Conservation (phyloP, 192 early-diverging fungal species). For the Rhizoclosmatium globosum region DNA sequence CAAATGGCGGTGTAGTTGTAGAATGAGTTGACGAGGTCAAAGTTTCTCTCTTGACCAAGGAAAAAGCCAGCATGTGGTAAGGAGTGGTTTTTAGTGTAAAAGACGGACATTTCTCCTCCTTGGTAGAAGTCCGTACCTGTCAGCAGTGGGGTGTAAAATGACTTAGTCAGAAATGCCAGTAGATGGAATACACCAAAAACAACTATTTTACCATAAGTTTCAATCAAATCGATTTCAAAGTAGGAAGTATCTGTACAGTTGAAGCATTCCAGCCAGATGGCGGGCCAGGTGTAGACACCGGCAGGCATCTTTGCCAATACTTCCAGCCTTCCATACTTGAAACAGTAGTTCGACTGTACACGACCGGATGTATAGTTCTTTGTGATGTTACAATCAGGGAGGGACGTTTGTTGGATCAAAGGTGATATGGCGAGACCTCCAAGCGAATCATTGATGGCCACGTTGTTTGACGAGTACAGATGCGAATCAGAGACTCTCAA, state of each 20-base stretch:
- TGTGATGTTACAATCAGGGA: background rate
- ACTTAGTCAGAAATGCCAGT: too few relatives aligned
- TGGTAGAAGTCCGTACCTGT: background rate
- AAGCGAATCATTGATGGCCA: background rate
- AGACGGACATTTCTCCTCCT: background rate
- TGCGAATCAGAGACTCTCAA: background rate
- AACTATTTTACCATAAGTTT: background rate
- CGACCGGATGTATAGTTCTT: background rate
- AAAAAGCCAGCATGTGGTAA: background rate
- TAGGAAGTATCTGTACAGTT: slow-evolving; percentile 8
- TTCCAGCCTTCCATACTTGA: background rate
- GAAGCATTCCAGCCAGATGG: slow-evolving; percentile 21
- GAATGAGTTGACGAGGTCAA: background rate
- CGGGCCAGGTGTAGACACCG: slow-evolving; percentile 12
- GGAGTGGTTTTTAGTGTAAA: background rate
- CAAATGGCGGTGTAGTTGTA: slow-evolving; percentile 16
- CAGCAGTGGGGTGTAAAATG: background rate
- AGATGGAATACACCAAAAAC: too few relatives aligned
- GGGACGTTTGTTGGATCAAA: background rate
- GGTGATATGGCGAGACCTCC: background rate
- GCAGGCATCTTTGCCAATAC: background rate
- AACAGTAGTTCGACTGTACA: background rate
- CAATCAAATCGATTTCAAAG: slow-evolving; percentile 13
- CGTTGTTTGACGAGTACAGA: background rate
- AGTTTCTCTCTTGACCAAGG: background rate